A percentile compares a stretch with the other conserved stretches of the same genome.
phyloP scores from a whole-genome alignment of 768 basidiomycete genomes.

The Tubosaeta sp. region DNA sequence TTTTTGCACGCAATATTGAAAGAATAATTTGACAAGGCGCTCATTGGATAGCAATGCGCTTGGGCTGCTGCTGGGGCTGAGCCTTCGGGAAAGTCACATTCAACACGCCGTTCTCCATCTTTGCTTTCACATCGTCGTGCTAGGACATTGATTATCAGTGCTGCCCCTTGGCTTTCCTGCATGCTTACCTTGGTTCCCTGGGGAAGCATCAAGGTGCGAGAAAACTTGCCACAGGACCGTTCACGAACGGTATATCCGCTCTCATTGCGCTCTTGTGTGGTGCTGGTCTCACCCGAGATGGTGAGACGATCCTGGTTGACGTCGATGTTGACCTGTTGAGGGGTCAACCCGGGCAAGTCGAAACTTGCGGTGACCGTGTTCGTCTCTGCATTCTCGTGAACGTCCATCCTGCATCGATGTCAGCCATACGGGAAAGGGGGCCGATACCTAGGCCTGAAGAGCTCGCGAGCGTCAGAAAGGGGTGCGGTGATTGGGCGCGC shows the following conservation, averaged over 20 bases:
- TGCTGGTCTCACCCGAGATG: slow-evolving; percentile 46
- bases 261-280: slow-evolving; percentile 32
- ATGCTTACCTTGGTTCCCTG: slow-evolving; percentile 42
- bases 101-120: slow-evolving; percentile 49
- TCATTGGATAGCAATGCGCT: slow-evolving; percentile 37
- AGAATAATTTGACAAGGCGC: neutral
- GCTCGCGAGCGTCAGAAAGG: slow-evolving; percentile 22
- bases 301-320: slow-evolving; percentile 46
- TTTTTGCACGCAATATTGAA: neutral
- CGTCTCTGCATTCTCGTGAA: slow-evolving; percentile 44
- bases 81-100: slow-evolving; percentile 52
- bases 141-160: slow-evolving; percentile 3
- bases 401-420: slow-evolving; percentile 43
- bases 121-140: slow-evolving; percentile 36
- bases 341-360: slow-evolving; percentile 53
- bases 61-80: slow-evolving; percentile 37
- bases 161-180: no score
- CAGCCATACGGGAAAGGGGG: neutral
- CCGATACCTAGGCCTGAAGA: slow-evolving; percentile 31
- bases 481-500: slow-evolving; percentile 13
- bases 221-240: slow-evolving; percentile 45
- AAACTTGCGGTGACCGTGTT: slow-evolving; percentile 53
- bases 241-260: slow-evolving; percentile 38
- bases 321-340: slow-evolving; percentile 50
- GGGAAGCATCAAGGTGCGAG: slow-evolving; percentile 45